phyloP scores from a whole-genome alignment of 2,329 filamentous ascomycete genomes.

The Colletotrichum musae region DNA sequence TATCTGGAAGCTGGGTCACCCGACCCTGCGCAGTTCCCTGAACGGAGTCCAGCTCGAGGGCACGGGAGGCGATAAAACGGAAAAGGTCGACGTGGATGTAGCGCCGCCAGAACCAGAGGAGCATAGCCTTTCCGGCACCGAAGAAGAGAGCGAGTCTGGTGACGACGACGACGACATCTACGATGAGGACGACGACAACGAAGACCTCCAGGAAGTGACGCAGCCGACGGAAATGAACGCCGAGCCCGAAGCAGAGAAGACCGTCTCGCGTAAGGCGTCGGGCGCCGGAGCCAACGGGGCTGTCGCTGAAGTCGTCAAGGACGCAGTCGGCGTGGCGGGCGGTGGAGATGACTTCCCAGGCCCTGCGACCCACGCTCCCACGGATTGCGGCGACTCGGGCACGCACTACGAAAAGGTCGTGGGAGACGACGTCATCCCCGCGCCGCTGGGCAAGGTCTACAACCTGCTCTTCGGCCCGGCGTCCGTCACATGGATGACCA shows the following conservation, averaged over 20 bases:
- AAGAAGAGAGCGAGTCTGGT: constrained; percentile 70
- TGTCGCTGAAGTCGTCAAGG: constrained; percentile 64
- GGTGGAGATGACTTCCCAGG: constrained; percentile 82
- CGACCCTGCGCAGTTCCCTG: constrained; percentile 89
- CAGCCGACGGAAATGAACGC: constrained; percentile 57
- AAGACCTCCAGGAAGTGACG: constrained; percentile 64
- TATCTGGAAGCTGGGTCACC: constrained; percentile 98
- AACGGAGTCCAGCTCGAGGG: constrained; percentile 90
- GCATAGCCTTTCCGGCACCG: constrained; percentile 69
- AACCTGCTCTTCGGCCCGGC: constrained; percentile 86
- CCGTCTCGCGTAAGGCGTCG: constrained; percentile 80
- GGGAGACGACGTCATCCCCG: constrained; percentile 87
- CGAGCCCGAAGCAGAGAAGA: constrained; percentile 73
- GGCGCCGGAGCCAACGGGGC: constrained; percentile 64
- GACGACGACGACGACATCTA: constrained; percentile 82
- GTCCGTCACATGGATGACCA: constrained; percentile 86
- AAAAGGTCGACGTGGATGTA: constrained; percentile 75
- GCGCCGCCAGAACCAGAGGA: constrained; percentile 52
- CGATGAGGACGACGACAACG: constrained; percentile 84
- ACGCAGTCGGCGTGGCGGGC: constrained; percentile 59
- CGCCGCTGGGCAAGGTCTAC: constrained; percentile 93
- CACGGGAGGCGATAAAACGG: constrained; percentile 90
- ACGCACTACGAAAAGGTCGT: constrained; percentile 88
- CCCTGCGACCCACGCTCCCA: constrained; percentile 83
- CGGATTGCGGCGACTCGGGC: constrained; percentile 84